These are phyloP conservation scores for Rhamnella rubrinervis DNA, from an alignment of 331 rosid species.

Conservation along the genomic window DNA sequence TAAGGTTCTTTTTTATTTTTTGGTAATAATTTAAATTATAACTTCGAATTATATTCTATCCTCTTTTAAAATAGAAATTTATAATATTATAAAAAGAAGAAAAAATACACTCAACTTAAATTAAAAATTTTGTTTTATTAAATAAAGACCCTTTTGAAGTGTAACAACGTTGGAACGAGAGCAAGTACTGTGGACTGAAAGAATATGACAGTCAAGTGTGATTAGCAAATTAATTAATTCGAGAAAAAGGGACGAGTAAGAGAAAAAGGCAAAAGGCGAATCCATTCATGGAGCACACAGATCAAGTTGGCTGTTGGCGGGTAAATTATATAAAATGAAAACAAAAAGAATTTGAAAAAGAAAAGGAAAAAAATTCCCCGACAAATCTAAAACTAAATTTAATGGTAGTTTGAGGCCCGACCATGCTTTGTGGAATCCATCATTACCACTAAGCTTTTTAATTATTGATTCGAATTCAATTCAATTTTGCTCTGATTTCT, in stretches of 20 bases:
- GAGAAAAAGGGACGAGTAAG: background rate
- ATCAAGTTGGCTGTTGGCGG: slow-evolving; percentile 36
- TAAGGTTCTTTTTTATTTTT: no score
- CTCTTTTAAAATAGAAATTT: no score
- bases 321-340: slow-evolving; percentile 18
- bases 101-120: no score
- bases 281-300: background rate
- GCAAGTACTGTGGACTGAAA: no score
- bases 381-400: slow-evolving; percentile 4
- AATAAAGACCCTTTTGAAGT: no score
- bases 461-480: background rate
- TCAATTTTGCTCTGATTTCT: background rate
- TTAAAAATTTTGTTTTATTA: no score
- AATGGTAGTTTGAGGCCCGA: slow-evolving; percentile 28
- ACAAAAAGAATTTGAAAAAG: slow-evolving; percentile 1
- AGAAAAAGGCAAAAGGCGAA: slow-evolving; percentile 2
- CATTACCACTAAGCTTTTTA: slow-evolving; percentile 10
- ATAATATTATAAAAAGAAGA: no score
- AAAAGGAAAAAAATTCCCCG: background rate
- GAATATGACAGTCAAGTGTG: no score
- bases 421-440: slow-evolving; percentile 28
- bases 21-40: no score
- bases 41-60: no score
- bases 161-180: no score
- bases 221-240: background rate